phyloP scores from a whole-genome alignment of 2,329 filamentous ascomycete species.

The Zasmidium citrigriseum region DNA sequence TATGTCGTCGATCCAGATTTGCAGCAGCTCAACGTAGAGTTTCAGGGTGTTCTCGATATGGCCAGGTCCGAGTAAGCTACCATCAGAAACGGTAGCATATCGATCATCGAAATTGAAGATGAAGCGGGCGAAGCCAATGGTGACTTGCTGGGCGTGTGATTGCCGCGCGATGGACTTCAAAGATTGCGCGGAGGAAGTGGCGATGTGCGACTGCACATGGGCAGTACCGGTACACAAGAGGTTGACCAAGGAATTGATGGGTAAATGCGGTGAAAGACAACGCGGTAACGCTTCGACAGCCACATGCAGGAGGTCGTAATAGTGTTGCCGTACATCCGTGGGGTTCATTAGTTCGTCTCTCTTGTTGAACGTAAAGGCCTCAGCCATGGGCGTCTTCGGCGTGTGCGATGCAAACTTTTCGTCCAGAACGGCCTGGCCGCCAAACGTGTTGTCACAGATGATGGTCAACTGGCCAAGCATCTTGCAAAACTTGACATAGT shows the following conservation, averaged over 20 bases:
- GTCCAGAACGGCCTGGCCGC: slow-evolving; percentile 89
- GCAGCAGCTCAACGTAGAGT: slow-evolving; percentile 87
- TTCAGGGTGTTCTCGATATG: slow-evolving; percentile 94
- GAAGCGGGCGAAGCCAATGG: slow-evolving; percentile 93
- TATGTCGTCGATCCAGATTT: slow-evolving; percentile 98
- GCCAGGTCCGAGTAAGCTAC: slow-evolving; percentile 88
- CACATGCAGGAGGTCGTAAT: slow-evolving; percentile 93
- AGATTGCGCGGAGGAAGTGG: slow-evolving; percentile 85
- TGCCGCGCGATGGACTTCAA: slow-evolving; percentile 94
- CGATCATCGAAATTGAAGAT: slow-evolving; percentile 98
- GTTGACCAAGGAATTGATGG: slow-evolving; percentile 91
- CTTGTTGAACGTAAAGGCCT: slow-evolving; percentile 87
- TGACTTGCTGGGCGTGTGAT: slow-evolving; percentile 90
- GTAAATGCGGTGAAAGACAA: slow-evolving; percentile 87
- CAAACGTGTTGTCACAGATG: slow-evolving; percentile 95
- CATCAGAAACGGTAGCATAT: slow-evolving; percentile 97
- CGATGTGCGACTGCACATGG: slow-evolving; percentile 90
- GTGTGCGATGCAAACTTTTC: slow-evolving; percentile 88
- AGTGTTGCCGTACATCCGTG: slow-evolving; percentile 85
- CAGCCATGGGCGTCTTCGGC: slow-evolving; percentile 91
- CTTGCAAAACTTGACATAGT: slow-evolving; percentile 89
- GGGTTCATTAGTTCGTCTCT: slow-evolving; percentile 75
- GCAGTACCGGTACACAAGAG: slow-evolving; percentile 94
- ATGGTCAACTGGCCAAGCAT: slow-evolving; percentile 95
- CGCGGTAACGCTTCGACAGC: slow-evolving; percentile 92